These are phyloP conservation scores for Trichophyton mentagrophytes DNA, from an alignment of 2,329 filamentous ascomycete species.

Conservation along the genomic window DNA sequence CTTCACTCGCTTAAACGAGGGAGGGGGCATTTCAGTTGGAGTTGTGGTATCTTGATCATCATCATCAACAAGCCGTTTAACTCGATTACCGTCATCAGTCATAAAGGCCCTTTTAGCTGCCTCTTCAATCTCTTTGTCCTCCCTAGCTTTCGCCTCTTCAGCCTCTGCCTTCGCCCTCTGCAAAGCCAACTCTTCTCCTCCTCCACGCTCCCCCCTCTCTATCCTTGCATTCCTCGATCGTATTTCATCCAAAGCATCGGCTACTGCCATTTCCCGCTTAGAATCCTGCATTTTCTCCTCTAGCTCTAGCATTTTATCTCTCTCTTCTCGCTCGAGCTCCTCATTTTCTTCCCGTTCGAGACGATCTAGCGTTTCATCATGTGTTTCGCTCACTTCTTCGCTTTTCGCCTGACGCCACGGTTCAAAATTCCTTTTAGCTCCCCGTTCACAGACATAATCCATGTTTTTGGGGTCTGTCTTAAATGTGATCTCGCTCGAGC, in stretches of 20 bases:
- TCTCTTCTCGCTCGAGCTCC: conserved; percentile 53
- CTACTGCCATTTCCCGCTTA: conserved; percentile 89
- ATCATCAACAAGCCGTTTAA: conserved; percentile 42
- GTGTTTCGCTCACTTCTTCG: conserved; percentile 55
- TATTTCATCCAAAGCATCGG: conserved; percentile 91
- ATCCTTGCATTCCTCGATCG: conserved; percentile 79
- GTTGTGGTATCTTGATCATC: conserved; percentile 28
- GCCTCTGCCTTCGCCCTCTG: conserved; percentile 41
- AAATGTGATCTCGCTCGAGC: conserved; percentile 78
- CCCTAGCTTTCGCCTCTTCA: conserved; percentile 45
- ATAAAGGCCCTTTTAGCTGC: conserved; percentile 67
- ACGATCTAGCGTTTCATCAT: conserved; percentile 67
- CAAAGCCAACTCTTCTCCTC: conserved; percentile 40
- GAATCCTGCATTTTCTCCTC: conserved; percentile 90
- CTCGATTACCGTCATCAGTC: conserved; percentile 44
- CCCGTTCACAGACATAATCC: conserved; percentile 70
- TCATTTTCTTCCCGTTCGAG: conserved; percentile 57
- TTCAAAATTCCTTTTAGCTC: conserved; percentile 87
- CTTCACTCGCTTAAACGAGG: conserved; percentile 59
- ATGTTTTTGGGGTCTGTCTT: conserved; percentile 85
- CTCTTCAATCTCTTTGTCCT: conserved; percentile 72
- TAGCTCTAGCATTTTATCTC: conserved; percentile 87
- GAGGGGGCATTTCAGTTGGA: conserved; percentile 33
- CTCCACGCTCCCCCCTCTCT: conserved; percentile 59
- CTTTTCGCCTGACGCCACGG: conserved; percentile 63